Evolutionary conservation across 2,329 filamentous ascomycete species (phyloP), one percentile per base, ranked within the genome.

Genomic region (Chrysoporthe cubensis): DNA sequence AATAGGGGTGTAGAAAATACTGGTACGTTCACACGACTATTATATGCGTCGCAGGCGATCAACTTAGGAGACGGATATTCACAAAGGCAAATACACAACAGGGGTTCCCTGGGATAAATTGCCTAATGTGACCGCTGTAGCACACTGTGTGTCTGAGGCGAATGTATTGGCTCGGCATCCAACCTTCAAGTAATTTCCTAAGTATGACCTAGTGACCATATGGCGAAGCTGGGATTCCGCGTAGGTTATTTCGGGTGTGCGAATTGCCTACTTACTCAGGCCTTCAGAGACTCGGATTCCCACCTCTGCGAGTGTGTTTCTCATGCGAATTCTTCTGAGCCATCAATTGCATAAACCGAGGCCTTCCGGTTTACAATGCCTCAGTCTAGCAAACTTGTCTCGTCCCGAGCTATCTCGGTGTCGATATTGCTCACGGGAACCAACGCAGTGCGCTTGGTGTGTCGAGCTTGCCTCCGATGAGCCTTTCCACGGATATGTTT

Each of bases 401-500:
- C 57, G 32, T 14, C 48, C 43, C 26, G 18, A 32, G 62, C 4
- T 18, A 50, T 21, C 26, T 37, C 34, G 14, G 56, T 60, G 32
- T 64, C 60, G 37, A 37, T 32, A 26, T 59, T n/a, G 26, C 37
- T 50, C 26, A 62, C 21, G 14, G 66, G 62, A 7, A 69, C 40
- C 64, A 70, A 26, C 0, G 67, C 64, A 11, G 67, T 67, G 18
- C 34, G 62, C 40, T 67, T 70, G 32, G 34, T 21, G 13, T 67
- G 61, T 7, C 69, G 56, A 42, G 32, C n/a, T 32, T 54, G 60
- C 4, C 67, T 66, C 37, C 62, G 64, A 32, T 70, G 69, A 13
- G 64, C 32, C 21, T 46, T 68, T 14, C 67, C 62, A 52, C 65
- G 50, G 14, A 85, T 69, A 71, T 87, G 84, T 58, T 71, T 74